Evolutionary conservation across 2,329 filamentous ascomycete species (phyloP).

Genomic region (Aspergillus sojae): DNA sequence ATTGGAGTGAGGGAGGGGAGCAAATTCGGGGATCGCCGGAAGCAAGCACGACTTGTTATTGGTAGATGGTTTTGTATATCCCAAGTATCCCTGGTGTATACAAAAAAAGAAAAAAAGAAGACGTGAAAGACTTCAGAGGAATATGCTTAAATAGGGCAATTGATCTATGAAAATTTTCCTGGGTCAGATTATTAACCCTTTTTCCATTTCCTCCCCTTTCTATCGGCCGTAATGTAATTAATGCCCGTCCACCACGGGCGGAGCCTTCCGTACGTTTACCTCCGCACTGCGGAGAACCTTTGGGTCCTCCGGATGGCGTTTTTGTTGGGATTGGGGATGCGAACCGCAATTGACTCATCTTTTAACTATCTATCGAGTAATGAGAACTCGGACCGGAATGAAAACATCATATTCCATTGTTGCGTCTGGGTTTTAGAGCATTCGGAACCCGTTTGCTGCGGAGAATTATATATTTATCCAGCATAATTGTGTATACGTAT

Average conservation of each 20-base stretch:
- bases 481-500: background rate
- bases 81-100: background rate
- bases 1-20: background rate
- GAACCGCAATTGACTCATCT: background rate
- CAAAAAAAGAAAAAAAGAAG: background rate
- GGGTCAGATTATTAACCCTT: constrained; percentile 6
- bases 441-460: background rate
- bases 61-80: background rate
- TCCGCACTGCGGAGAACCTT: constrained; percentile 1
- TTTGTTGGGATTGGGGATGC: background rate
- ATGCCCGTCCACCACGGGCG: background rate
- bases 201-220: background rate
- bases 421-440: background rate
- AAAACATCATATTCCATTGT: background rate
- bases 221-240: constrained; percentile 13
- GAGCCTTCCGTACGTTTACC: constrained; percentile 3
- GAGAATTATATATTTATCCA: background rate
- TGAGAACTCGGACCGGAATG: background rate
- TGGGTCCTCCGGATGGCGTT: background rate
- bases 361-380: background rate
- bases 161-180: background rate
- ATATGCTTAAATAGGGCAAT: background rate
- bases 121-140: background rate
- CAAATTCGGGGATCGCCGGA: constrained; percentile 30
- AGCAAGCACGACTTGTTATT: background rate